Base-by-base conservation (phyloP, 2,329 filamentous ascomycete species). In the Cladosporium sp. region DNA sequence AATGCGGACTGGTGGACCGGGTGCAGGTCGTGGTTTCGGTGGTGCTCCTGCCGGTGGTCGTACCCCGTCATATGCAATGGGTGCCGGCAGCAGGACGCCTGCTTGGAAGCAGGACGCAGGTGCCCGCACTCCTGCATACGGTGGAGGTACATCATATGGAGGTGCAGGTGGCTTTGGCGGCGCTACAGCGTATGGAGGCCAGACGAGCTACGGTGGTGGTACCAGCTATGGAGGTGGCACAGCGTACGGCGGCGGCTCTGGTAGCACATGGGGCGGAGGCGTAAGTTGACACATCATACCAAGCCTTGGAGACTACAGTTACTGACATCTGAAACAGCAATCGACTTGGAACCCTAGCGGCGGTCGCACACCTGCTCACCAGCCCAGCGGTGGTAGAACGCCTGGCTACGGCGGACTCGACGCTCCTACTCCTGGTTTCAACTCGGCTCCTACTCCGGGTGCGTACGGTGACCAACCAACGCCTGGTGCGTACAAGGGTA, bases 321-420 rank as follows among this genome's bases (percentile, higher is more conserved):
- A 60, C 62, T 65, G 49, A 58, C 30, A 34, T 43, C 38, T 11
- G 11, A 52, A 5, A 42, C 63, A 73, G 68, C 66, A 67, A 61
- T 70, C 71, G 9, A 70, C 72, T 2, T 75, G 72, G 72, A 72
- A 71, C 60, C 66, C 73, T 38, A 72, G 54, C 30, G 67, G 67
- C 28, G 66, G 66, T 42, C 69, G 72, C 37, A 75, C 74, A 37
- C 88, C 90, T 1, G 89, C 84, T 81, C 57, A 80, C 82, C 43
- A 73, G 63, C 34, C 73, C 58, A 49, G 30, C 22, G 87, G 88
- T 7, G 87, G 84, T n/a, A 88, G 92, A 73, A 95, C 91, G 1
- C 92, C 92, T 3, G 87, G 84, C 1, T 92, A 89, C 70, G 54
- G 61, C 22, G 64, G 67, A 0, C 90, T 89, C 65, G 89, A 93